Evolutionary conservation across 495 filamentous ascomycete species (phyloP).

Genomic region (Pyronema domesticum): DNA sequence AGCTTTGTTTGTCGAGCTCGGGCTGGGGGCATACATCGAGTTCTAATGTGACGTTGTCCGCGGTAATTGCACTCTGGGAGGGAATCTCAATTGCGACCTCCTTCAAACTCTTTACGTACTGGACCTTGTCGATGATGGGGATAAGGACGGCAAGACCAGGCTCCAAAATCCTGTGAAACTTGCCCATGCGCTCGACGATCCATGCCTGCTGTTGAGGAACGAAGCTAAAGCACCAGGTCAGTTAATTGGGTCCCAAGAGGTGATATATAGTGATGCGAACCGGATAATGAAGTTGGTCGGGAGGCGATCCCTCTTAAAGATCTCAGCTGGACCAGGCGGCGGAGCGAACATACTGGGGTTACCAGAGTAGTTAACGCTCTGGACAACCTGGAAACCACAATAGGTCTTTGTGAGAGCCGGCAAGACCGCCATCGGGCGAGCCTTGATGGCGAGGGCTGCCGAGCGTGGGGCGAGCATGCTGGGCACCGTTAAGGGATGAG

Average conservation of each 20-base stretch:
- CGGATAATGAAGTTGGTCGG: slow-evolving; percentile 89
- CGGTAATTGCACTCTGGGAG: slow-evolving; percentile 88
- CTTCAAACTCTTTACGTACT: slow-evolving; percentile 94
- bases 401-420: not conserved
- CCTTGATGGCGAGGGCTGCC: not conserved
- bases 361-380: not conserved
- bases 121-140: slow-evolving; percentile 85
- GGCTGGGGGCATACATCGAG: slow-evolving; percentile 38
- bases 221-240: slow-evolving; percentile 32
- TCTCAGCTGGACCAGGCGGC: slow-evolving; percentile 16
- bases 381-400: not conserved
- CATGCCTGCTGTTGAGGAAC: slow-evolving; percentile 98
- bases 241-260: not conserved
- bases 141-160: slow-evolving; percentile 79
- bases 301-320: slow-evolving; percentile 44
- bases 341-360: slow-evolving; percentile 1
- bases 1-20: not conserved
- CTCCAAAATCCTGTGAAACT: slow-evolving; percentile 78
- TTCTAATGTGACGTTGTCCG: slow-evolving; percentile 94
- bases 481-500: not conserved
- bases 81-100: slow-evolving; percentile 92
- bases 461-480: not conserved
- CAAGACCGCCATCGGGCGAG: not conserved
- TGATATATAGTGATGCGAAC: slow-evolving; percentile 4
- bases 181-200: slow-evolving; percentile 98